Conservation (phyloP, 2,329 filamentous ascomycete species). For the Colletotrichum gigasporum region DNA sequence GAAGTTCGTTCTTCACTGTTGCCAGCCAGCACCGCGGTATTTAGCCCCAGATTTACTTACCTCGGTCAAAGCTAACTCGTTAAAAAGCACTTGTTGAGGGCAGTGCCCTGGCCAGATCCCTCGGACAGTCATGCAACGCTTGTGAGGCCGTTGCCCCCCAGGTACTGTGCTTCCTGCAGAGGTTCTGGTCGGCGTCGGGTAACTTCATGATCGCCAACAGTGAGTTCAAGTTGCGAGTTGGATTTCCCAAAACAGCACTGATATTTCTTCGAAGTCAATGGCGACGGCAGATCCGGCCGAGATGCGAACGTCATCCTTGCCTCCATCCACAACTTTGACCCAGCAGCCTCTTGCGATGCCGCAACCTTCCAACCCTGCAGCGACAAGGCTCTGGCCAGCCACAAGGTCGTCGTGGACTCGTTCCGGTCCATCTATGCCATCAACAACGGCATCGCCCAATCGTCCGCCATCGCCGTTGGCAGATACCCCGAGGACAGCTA, state of each 20-base stretch:
- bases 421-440: slow-evolving; percentile 77
- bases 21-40: slow-evolving; percentile 73
- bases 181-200: slow-evolving; percentile 72
- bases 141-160: slow-evolving; percentile 75
- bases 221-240: slow-evolving; percentile 37
- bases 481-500: slow-evolving; percentile 79
- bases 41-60: slow-evolving; percentile 35
- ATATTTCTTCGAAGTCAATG: slow-evolving; percentile 54
- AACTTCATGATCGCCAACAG: slow-evolving; percentile 74
- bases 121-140: slow-evolving; percentile 67
- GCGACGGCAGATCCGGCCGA: slow-evolving; percentile 70
- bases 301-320: slow-evolving; percentile 77
- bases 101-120: slow-evolving; percentile 67
- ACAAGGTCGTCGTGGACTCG: slow-evolving; percentile 78
- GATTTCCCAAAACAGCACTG: neutral
- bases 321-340: slow-evolving; percentile 76
- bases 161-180: slow-evolving; percentile 77
- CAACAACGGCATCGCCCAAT: slow-evolving; percentile 71
- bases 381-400: slow-evolving; percentile 74
- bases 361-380: slow-evolving; percentile 84
- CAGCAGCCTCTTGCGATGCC: slow-evolving; percentile 70
- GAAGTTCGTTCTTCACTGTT: slow-evolving; percentile 83
- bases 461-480: slow-evolving; percentile 69
- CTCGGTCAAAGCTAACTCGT: neutral
- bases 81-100: slow-evolving; percentile 71